These are phyloP conservation scores for Penicillium soppii DNA, from an alignment of 495 filamentous ascomycete species.

Conservation along the genomic window DNA sequence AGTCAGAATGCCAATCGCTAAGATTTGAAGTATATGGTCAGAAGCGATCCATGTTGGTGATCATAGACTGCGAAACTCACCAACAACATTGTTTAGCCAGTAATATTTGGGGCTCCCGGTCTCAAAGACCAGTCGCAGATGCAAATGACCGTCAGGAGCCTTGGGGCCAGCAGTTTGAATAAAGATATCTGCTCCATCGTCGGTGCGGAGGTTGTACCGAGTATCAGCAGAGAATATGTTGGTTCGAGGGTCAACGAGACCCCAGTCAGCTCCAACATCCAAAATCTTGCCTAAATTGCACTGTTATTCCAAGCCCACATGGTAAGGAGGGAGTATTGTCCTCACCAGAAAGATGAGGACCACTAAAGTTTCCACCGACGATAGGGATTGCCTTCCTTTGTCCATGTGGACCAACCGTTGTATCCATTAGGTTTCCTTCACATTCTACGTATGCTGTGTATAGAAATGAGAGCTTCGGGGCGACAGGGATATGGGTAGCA, in stretches of 20 bases:
- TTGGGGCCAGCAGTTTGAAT: slow-evolving; percentile 26
- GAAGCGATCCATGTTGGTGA: background rate
- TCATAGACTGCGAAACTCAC: slow-evolving; percentile 12
- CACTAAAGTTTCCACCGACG: slow-evolving; percentile 33
- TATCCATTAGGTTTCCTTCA: slow-evolving; percentile 18
- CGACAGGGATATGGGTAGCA: background rate
- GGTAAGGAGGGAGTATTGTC: background rate
- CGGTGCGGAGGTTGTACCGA: slow-evolving; percentile 31
- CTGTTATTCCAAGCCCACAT: background rate
- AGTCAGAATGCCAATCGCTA: slow-evolving; percentile 29
- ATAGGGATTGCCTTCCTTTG: slow-evolving; percentile 29
- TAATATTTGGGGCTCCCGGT: slow-evolving; percentile 31
- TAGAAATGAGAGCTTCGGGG: slow-evolving; percentile 26
- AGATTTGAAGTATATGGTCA: background rate
- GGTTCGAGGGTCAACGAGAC: slow-evolving; percentile 23
- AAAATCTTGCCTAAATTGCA: slow-evolving; percentile 22
- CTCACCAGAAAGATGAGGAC: slow-evolving; percentile 25
- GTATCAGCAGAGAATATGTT: slow-evolving; percentile 33
- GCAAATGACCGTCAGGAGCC: slow-evolving; percentile 22
- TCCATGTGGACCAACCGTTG: slow-evolving; percentile 20
- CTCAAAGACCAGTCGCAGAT: slow-evolving; percentile 29
- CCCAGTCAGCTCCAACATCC: slow-evolving; percentile 36
- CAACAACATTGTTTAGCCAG: slow-evolving; percentile 37
- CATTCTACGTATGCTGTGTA: slow-evolving; percentile 31
- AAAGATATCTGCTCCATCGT: slow-evolving; percentile 31